Percentiles rank a stretch among this genome's conserved stretches.
phyloP scores from a whole-genome alignment of 2,329 filamentous ascomycete genomes.

The Verticillium alfalfae region DNA sequence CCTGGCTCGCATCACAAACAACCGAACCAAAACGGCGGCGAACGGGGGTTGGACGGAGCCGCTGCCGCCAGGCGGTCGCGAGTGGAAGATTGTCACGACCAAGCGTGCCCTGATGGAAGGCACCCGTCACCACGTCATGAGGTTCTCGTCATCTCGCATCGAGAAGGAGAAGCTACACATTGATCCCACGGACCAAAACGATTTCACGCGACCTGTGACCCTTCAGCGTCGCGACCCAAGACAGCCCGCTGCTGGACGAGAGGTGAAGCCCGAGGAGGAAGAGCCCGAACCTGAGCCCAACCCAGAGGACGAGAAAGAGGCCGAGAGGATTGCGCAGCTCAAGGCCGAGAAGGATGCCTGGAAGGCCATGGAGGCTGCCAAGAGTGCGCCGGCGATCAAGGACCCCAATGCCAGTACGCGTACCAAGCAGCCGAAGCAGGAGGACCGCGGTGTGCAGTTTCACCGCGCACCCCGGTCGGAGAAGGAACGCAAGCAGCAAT shows the following conservation, averaged over 20 bases:
- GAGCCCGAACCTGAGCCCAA: conserved; percentile 25
- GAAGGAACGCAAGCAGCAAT: conserved; percentile 69
- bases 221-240: conserved; percentile 85
- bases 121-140: conserved; percentile 81
- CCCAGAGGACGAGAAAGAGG: conserved; percentile 50
- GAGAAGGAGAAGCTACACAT: conserved; percentile 49
- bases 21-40: conserved; percentile 10
- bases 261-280: conserved; percentile 53
- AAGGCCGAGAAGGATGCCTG: conserved; percentile 80
- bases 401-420: conserved; percentile 47
- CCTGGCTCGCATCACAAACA: neutral
- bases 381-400: conserved; percentile 80
- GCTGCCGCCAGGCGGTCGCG: conserved; percentile 30
- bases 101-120: conserved; percentile 76
- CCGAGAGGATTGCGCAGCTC: conserved; percentile 60
- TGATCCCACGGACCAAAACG: conserved; percentile 63
- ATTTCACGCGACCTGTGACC: conserved; percentile 84
- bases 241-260: conserved; percentile 57
- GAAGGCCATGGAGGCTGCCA: conserved; percentile 79
- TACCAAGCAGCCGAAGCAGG: conserved; percentile 65
- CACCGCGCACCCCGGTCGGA: conserved; percentile 75
- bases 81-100: conserved; percentile 66
- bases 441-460: conserved; percentile 75
- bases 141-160: conserved; percentile 57
- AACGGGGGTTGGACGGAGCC: conserved; percentile 54